A percentile compares a stretch with the other conserved stretches of the same genome.
These are phyloP conservation scores for Neonectria ditissima DNA, from an alignment of 2,329 filamentous ascomycete species.

Conservation along the genomic window DNA sequence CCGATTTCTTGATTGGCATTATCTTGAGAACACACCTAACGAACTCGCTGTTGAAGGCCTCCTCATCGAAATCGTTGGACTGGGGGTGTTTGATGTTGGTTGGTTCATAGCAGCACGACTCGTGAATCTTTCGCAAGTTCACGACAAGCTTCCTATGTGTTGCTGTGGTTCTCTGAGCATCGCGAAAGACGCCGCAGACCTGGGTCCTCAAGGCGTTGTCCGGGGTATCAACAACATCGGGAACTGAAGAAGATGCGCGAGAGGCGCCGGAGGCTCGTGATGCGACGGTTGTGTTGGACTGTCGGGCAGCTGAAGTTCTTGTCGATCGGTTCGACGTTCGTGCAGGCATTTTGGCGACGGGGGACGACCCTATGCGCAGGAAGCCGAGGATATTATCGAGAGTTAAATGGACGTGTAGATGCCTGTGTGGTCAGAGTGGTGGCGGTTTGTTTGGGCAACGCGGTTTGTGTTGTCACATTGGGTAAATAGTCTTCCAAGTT, in stretches of 20 bases:
- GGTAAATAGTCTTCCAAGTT: slow-evolving; percentile 51
- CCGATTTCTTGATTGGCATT: slow-evolving; percentile 91
- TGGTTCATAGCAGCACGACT: slow-evolving; percentile 79
- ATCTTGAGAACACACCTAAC: slow-evolving; percentile 84
- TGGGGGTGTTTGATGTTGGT: slow-evolving; percentile 63
- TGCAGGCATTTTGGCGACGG: slow-evolving; percentile 59
- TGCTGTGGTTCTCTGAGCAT: slow-evolving; percentile 89
- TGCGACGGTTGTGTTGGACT: slow-evolving; percentile 9
- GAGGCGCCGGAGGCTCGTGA: slow-evolving; percentile 61
- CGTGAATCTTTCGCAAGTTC: slow-evolving; percentile 89
- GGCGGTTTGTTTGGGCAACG: slow-evolving; percentile 46
- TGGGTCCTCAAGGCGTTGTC: slow-evolving; percentile 78
- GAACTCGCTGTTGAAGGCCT: slow-evolving; percentile 89
- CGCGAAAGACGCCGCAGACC: slow-evolving; percentile 78
- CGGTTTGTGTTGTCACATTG: slow-evolving; percentile 38
- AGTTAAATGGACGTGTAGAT: slow-evolving; percentile 13
- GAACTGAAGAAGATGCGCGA: slow-evolving; percentile 62
- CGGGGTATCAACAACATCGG: slow-evolving; percentile 81
- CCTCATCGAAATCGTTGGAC: slow-evolving; percentile 79
- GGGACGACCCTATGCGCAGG: slow-evolving; percentile 20
- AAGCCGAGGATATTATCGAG: slow-evolving; percentile 16
- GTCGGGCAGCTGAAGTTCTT: slow-evolving; percentile 54
- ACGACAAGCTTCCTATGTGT: slow-evolving; percentile 91
- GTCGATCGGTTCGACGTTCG: slow-evolving; percentile 60
- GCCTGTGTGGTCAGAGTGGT: slow-evolving; percentile 24